phyloP scores from a whole-genome alignment of 2,329 filamentous ascomycete species.

The Aspergillus aculeatinus region DNA sequence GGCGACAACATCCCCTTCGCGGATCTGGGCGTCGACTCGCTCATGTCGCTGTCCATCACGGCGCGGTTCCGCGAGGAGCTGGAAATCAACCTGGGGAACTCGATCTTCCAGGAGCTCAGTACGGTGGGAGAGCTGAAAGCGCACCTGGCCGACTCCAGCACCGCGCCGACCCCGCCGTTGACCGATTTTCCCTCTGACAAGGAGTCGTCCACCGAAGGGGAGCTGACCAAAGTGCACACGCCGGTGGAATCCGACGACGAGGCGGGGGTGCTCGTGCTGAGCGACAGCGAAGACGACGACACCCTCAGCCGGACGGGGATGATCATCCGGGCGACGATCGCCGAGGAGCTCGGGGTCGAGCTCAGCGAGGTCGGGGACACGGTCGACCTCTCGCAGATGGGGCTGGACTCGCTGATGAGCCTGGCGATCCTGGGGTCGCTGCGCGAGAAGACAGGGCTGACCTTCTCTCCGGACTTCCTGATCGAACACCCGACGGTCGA shows the following conservation, averaged over 20 bases:
- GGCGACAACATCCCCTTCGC: background rate
- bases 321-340: slow-evolving; percentile 3
- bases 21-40: background rate
- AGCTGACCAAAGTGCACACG: background rate
- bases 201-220: too few relatives aligned
- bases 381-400: slow-evolving; percentile 2
- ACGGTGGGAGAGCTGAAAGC: too few relatives aligned
- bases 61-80: background rate
- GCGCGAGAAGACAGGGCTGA: background rate
- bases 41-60: background rate
- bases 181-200: too few relatives aligned
- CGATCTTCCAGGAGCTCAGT: background rate
- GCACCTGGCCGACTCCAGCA: too few relatives aligned
- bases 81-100: background rate
- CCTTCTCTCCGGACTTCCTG: background rate
- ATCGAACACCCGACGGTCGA: too few relatives aligned
- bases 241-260: slow-evolving; percentile 1
- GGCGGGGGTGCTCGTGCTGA: background rate
- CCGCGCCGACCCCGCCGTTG: too few relatives aligned
- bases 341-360: slow-evolving; percentile 1
- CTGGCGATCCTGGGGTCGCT: slow-evolving; percentile 8
- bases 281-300: background rate
- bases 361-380: background rate
- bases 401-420: slow-evolving; percentile 9
- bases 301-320: too few relatives aligned